phyloP scores from a whole-genome alignment of 345 rosid species.

The Eutrema japonicum region DNA sequence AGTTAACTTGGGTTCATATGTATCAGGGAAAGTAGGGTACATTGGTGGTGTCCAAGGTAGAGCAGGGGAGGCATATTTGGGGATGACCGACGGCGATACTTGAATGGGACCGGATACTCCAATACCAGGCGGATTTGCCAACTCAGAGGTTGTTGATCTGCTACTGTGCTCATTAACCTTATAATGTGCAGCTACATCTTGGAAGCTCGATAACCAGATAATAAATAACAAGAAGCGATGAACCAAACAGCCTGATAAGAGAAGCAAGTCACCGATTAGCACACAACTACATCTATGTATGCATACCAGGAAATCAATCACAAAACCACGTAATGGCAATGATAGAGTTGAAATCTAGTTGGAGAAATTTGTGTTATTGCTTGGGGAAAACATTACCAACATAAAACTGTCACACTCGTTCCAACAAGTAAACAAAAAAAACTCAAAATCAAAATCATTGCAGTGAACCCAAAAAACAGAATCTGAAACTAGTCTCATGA shows the following conservation, averaged over 20 bases:
- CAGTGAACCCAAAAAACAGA: conserved; percentile 3
- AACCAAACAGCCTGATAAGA: conserved; percentile 62
- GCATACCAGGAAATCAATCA: background rate
- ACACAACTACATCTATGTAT: background rate
- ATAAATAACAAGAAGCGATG: conserved; percentile 60
- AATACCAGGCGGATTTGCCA: conserved; percentile 71
- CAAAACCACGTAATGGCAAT: background rate
- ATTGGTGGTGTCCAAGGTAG: conserved; percentile 68
- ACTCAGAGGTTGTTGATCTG: conserved; percentile 55
- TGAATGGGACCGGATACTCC: conserved; percentile 84
- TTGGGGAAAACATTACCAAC: background rate
- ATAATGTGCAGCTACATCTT: conserved; percentile 60
- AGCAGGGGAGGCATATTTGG: conserved; percentile 62
- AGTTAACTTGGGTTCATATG: conserved; percentile 80
- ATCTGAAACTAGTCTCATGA: conserved; percentile 21
- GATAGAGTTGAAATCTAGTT: conserved; percentile 9
- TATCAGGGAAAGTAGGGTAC: conserved; percentile 77
- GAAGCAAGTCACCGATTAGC: conserved; percentile 42
- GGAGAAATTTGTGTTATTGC: background rate
- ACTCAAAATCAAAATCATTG: background rate
- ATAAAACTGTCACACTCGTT: background rate
- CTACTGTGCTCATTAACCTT: conserved; percentile 51
- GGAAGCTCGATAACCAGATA: conserved; percentile 69
- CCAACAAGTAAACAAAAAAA: background rate
- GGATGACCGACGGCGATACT: conserved; percentile 87